Conservation (phyloP, 176 grass and related monocot species). For the Musa itinerans region DNA sequence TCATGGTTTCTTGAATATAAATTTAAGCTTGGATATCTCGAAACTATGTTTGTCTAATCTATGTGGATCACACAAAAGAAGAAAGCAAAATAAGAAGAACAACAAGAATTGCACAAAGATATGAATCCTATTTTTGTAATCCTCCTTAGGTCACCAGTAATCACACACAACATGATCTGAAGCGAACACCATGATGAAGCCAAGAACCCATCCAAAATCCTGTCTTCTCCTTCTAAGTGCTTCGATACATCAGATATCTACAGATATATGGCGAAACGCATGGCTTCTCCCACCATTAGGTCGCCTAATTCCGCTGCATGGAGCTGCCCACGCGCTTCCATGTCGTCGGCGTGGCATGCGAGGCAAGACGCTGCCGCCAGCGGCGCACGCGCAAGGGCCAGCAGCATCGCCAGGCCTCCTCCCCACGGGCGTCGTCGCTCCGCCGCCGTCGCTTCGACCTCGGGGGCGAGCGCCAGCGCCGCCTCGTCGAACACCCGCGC, state of each 20-base stretch:
- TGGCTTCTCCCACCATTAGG: conserved; percentile 56
- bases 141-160: conserved; percentile 1
- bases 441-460: background rate
- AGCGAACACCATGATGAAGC: background rate
- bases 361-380: conserved; percentile 33
- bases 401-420: conserved; percentile 30
- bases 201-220: too few relatives aligned
- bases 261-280: conserved; percentile 62
- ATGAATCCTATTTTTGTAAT: too few relatives aligned
- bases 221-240: too few relatives aligned
- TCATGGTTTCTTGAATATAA: background rate
- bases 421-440: background rate
- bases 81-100: too few relatives aligned
- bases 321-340: conserved; percentile 30
- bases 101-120: too few relatives aligned
- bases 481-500: conserved; percentile 24
- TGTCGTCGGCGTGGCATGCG: conserved; percentile 29
- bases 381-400: conserved; percentile 33
- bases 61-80: too few relatives aligned
- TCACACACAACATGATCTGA: too few relatives aligned
- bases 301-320: conserved; percentile 53
- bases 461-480: background rate
- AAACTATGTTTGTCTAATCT: too few relatives aligned
- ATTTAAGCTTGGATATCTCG: background rate
- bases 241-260: conserved; percentile 19